Evolutionary conservation across 176 grass and related monocot genomes (phyloP).

Genomic region (Pontederia paniculata): DNA sequence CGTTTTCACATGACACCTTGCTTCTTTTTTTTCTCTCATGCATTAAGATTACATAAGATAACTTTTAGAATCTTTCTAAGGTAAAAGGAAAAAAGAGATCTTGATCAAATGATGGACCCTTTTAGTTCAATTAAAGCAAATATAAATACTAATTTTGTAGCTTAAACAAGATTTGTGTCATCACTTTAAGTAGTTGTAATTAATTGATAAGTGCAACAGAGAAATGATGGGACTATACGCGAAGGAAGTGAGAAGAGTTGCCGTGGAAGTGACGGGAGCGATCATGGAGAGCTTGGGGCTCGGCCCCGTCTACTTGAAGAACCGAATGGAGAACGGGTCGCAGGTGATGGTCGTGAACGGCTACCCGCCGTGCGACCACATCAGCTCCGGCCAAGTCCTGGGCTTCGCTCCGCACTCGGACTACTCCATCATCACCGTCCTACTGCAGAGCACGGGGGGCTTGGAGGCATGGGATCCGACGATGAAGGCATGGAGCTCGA

Average conservation of each 20-base stretch:
- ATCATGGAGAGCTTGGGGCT: constrained; percentile 22
- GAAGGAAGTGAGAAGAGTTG: constrained; percentile 6
- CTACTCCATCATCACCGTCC: constrained; percentile 23
- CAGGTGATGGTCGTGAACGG: constrained; percentile 18
- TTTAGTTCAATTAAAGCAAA: no score
- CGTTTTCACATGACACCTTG: no score
- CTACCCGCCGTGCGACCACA: constrained; percentile 11
- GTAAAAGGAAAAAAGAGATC: no score
- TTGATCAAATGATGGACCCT: no score
- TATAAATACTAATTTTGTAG: no score
- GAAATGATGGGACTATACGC: constrained; percentile 20
- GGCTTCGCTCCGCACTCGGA: constrained; percentile 19
- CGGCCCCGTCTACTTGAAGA: constrained; percentile 8
- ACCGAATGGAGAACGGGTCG: constrained; percentile 11
- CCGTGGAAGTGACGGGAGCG: constrained; percentile 20
- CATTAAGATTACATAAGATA: no score
- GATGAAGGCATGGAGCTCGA: constrained; percentile 8
- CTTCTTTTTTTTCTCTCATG: no score
- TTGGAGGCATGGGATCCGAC: constrained; percentile 18
- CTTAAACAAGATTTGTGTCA: no score
- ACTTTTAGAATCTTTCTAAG: no score
- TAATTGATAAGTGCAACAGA: constrained; percentile 11
- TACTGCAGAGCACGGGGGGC: constrained; percentile 15
- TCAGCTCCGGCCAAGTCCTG: background rate
- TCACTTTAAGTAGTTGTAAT: background rate